Base-by-base conservation (phyloP, 768 basidiomycete species). In the Myochromella boudieri region DNA sequence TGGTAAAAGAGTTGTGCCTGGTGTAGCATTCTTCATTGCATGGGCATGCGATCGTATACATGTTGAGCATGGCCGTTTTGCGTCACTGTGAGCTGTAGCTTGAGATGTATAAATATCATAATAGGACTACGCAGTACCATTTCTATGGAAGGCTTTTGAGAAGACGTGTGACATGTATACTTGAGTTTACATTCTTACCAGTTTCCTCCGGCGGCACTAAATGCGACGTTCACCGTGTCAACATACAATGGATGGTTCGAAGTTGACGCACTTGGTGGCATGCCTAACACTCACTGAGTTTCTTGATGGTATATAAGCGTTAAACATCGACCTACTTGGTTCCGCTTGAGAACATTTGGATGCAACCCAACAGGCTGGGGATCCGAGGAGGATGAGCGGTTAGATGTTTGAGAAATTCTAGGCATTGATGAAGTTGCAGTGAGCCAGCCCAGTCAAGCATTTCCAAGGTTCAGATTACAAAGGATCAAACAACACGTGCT, bases 11-110 rank as follows among this genome's bases (percentile, higher is more conserved):
- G 68, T 66, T 1, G 70, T 68, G 31, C 81, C 83, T 22, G 83
- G 73, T 1, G 78, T 71, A 10, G 84, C 77, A 65, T 85, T 85
- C 10, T 77, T 72, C 42, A 78, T 59, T 7, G 84, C 79, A 66
- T 88, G 84, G 1, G 82, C 74, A 70, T 87, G 85, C 17, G 86
- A 88, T 25, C 87, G 79, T 48, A 82, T 70, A 59, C 87, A 89
- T 2, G 87, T 89, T 21, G 86, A 82, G 58, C 87, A 89, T 4
- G 87, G 87, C 32, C 82, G 69, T 59, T 84, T 82, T 6, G 87
- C 85, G 56, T 90, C 87, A 60, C 87, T 89, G 50, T 46, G 29
- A 28, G 18, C 24, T 34, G 17, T 27, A 33, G 34, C 18, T 51
- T 29, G 32, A 24, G 31, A 25, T 42, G 26, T 12, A 24, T 46